These are phyloP conservation scores for Sarocladium strictum DNA, from an alignment of 2,329 filamentous ascomycete genomes.

Conservation along the genomic window DNA sequence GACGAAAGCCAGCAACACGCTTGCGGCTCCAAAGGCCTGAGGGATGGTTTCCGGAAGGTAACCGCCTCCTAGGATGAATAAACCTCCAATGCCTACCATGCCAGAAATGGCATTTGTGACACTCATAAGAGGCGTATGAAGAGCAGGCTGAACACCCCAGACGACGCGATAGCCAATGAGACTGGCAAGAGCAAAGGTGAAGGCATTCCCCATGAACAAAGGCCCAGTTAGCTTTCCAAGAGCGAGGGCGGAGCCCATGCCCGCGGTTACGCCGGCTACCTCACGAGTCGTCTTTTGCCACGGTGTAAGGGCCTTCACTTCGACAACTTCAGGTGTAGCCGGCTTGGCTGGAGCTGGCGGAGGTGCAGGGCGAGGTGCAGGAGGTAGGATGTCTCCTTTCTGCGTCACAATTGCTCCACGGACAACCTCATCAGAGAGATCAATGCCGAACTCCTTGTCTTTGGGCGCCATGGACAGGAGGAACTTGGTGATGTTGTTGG, in stretches of 20 bases:
- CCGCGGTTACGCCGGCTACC: slow-evolving; percentile 67
- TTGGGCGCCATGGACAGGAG: slow-evolving; percentile 74
- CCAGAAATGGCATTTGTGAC: slow-evolving; percentile 90
- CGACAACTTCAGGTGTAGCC: slow-evolving; percentile 37
- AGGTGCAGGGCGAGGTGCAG: slow-evolving; percentile 62
- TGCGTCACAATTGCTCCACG: slow-evolving; percentile 78
- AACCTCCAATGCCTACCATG: slow-evolving; percentile 83
- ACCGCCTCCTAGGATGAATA: slow-evolving; percentile 84
- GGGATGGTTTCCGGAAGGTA: slow-evolving; percentile 72
- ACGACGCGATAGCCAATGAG: slow-evolving; percentile 84
- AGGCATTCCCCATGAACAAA: slow-evolving; percentile 81
- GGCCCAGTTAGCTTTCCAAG: slow-evolving; percentile 78
- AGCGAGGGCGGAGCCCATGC: slow-evolving; percentile 69
- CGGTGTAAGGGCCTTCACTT: slow-evolving; percentile 63
- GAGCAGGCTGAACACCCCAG: slow-evolving; percentile 77
- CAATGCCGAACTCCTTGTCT: slow-evolving; percentile 73
- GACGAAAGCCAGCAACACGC: slow-evolving; percentile 79
- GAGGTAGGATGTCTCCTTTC: slow-evolving; percentile 69
- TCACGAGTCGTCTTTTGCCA: slow-evolving; percentile 76
- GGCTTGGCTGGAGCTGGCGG: slow-evolving; percentile 44
- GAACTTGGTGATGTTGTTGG: slow-evolving; percentile 89
- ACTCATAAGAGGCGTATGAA: slow-evolving; percentile 87
- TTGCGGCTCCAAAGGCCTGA: slow-evolving; percentile 70
- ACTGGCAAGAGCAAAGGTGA: slow-evolving; percentile 78
- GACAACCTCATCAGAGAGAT: slow-evolving; percentile 79